Evolutionary conservation across 2,329 filamentous ascomycete genomes (phyloP).

Genomic region (Alternaria arborescens): DNA sequence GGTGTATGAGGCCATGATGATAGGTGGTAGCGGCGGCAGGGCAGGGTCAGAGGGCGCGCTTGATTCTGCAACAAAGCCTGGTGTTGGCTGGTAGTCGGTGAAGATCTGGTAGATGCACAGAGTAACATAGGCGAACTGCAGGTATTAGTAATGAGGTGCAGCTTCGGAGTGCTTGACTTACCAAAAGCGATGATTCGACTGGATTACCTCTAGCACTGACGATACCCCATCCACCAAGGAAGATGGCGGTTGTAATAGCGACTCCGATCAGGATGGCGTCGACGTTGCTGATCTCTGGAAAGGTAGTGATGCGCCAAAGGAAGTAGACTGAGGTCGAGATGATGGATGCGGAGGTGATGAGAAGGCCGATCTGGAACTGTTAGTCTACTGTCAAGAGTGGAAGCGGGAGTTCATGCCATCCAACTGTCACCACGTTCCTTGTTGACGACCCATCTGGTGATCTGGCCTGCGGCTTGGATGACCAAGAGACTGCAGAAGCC

Average conservation of each 20-base stretch:
- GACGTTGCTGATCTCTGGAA: slow-evolving; percentile 90
- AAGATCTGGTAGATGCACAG: slow-evolving; percentile 99
- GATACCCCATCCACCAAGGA: slow-evolving; percentile 92
- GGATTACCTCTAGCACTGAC: slow-evolving; percentile 93
- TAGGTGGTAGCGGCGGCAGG: slow-evolving; percentile 93
- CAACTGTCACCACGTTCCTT: slow-evolving; percentile 91
- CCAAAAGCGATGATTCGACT: slow-evolving; percentile 88
- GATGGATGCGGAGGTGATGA: slow-evolving; percentile 87
- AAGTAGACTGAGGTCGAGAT: slow-evolving; percentile 96
- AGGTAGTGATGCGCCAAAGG: slow-evolving; percentile 91
- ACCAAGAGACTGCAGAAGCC: slow-evolving; percentile 96
- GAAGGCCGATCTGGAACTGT: slow-evolving; percentile 77
- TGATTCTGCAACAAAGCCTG: slow-evolving; percentile 60
- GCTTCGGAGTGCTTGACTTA: slow-evolving; percentile 32
- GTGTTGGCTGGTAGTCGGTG: slow-evolving; percentile 92
- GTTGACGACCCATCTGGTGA: slow-evolving; percentile 95
- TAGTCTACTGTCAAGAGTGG: slow-evolving; percentile 34
- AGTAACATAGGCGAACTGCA: slow-evolving; percentile 89
- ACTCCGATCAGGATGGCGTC: slow-evolving; percentile 93
- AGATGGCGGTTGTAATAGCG: slow-evolving; percentile 89
- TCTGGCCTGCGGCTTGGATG: slow-evolving; percentile 93
- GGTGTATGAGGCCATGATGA: slow-evolving; percentile 98
- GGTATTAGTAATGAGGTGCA: slow-evolving; percentile 14
- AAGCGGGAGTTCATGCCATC: slow-evolving; percentile 72
- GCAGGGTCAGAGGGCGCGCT: slow-evolving; percentile 74